Base-by-base conservation (phyloP, 164 flowering plant species). In the Litsea cubeba region DNA sequence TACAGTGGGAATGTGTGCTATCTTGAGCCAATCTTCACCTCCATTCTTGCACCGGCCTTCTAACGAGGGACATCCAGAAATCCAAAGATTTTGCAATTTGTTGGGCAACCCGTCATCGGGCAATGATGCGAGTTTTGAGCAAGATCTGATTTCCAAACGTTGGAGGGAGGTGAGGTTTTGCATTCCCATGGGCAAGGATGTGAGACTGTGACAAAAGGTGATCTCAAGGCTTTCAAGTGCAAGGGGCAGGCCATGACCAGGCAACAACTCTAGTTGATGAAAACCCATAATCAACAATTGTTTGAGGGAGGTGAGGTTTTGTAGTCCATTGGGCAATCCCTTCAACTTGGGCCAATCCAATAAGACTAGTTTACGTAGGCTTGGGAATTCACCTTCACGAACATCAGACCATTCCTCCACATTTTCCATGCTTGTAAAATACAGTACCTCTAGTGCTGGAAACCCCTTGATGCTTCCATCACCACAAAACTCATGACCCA, bases 391-490 rank as follows among this genome's bases (percentile, higher is more conserved):
- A 6, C 71, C 71, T 68, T 40, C 71, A 5, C 22, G 26, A 18
- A 68, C 71, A n/a, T 51, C 17, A 22, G 50, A 68, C 71, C 71
- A 68, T 46, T 68, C 71, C 25, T 68, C 28, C 26, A 68, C 40
- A 20, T 22, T 40, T 30, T n/a, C 12, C 54, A 46, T 18, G 6
- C 6, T 1, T 10, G 4, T 35, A 40, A 68, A 20, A 6, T 20
- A 12, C 24, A 46, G 54, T 8, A 8, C 26, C 17, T 68, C 54
- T 12, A 68, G 46, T 18, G 28, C 3, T 35, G 25, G 71, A 22
- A 68, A 68, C 2, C 54, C 71, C 26, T 8, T 68, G n/a, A 35
- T 40, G 12, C 1, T 3, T 17, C 71, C 71, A 20, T 40, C 54
- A 12, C 67, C 67, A 11, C 30, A 64, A 30, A 68, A 68, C 54